Evolutionary conservation across 768 basidiomycete genomes (phyloP).

Genomic region (Hemileccinum rubropunctum): DNA sequence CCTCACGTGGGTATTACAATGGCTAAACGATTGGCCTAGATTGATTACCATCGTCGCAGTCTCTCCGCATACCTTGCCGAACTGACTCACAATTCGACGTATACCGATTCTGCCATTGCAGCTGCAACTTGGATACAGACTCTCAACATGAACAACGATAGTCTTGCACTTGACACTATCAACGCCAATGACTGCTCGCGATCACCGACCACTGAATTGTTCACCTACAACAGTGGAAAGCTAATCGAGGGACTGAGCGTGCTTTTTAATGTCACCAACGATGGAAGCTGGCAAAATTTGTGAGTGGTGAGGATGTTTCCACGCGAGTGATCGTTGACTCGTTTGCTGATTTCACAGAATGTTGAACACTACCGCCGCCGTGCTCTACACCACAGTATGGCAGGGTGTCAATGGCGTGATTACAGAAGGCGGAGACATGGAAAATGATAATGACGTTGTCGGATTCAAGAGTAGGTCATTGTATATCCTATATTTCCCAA

Average conservation of each 20-base stretch:
- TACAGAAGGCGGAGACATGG: conserved; percentile 46
- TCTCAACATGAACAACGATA: conserved; percentile 41
- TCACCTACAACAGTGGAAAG: conserved; percentile 57
- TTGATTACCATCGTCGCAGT: conserved; percentile 24
- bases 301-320: conserved; percentile 21
- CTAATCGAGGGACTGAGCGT: conserved; percentile 51
- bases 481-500: not conserved
- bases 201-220: conserved; percentile 44
- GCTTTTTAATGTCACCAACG: conserved; percentile 40
- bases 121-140: conserved; percentile 49
- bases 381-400: conserved; percentile 45
- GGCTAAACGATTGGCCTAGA: not conserved
- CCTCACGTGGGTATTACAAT: conserved; percentile 32
- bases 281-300: conserved; percentile 41
- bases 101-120: conserved; percentile 43
- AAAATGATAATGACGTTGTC: conserved; percentile 43
- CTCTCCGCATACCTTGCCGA: conserved; percentile 50
- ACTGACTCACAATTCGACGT: conserved; percentile 42
- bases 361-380: conserved; percentile 37
- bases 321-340: not conserved
- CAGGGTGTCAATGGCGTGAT: conserved; percentile 49
- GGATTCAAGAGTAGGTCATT: conserved; percentile 47
- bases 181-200: conserved; percentile 45
- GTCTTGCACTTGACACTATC: conserved; percentile 48
- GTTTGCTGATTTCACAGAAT: conserved; percentile 25